phyloP scores from a whole-genome alignment of 2,329 filamentous ascomycete genomes.

The Chrysosporium queenslandicum region DNA sequence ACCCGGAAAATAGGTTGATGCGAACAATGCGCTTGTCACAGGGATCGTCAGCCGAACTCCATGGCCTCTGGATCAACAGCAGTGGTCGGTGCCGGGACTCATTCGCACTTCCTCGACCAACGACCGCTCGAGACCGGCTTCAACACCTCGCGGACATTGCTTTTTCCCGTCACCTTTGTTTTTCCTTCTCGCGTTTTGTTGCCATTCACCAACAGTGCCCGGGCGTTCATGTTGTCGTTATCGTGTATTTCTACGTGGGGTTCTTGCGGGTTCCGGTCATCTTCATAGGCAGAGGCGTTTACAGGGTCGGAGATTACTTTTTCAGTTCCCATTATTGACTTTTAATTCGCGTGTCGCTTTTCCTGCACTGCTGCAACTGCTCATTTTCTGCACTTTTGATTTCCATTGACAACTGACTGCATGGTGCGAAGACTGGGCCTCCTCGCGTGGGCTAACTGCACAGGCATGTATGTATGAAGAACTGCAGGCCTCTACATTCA shows the following conservation, averaged over 20 bases:
- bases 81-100: background rate
- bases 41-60: background rate
- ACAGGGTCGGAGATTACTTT: background rate
- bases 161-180: background rate
- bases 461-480: conserved; percentile 4
- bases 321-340: background rate
- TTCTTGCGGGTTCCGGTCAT: background rate
- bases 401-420: background rate
- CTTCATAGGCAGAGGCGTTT: conserved; percentile 2
- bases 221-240: conserved; percentile 1
- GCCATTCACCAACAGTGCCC: background rate
- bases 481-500: background rate
- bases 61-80: conserved; percentile 1
- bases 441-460: background rate
- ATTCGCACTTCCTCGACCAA: conserved; percentile 7
- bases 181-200: background rate
- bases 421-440: background rate
- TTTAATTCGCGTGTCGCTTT: background rate
- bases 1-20: background rate
- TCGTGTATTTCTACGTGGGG: conserved; percentile 1
- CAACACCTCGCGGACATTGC: background rate
- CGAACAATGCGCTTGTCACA: background rate
- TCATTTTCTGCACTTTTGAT: background rate
- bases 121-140: background rate
- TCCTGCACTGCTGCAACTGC: background rate